These are phyloP conservation scores for Barnettozyma californica DNA, from an alignment of 805 yeast genomes.

Conservation along the genomic window DNA sequence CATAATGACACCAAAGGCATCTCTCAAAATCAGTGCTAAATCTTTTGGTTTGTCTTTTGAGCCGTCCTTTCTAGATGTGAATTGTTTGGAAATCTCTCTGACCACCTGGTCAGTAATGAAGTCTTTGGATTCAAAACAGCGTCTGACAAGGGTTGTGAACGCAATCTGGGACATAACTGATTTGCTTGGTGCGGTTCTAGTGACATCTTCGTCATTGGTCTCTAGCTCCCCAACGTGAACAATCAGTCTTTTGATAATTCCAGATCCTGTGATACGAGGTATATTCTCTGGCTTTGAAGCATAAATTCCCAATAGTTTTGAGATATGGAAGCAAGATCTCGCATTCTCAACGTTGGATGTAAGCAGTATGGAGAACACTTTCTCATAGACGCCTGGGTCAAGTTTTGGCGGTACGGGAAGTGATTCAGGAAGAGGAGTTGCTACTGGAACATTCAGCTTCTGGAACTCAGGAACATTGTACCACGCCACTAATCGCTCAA, in stretches of 20 bases:
- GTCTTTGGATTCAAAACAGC: conserved; percentile 60
- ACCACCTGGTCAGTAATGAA: conserved; percentile 44
- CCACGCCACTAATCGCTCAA: conserved; percentile 50
- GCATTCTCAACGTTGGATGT: conserved; percentile 34
- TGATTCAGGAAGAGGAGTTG: conserved; percentile 13
- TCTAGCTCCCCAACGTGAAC: conserved; percentile 34
- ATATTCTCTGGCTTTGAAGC: conserved; percentile 41
- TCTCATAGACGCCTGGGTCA: conserved; percentile 20
- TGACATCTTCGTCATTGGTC: conserved; percentile 21
- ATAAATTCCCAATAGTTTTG: conserved; percentile 50
- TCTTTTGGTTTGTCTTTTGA: conserved; percentile 35
- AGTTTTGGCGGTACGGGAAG: conserved; percentile 22
- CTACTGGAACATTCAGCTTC: conserved; percentile 23
- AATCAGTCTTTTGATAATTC: conserved; percentile 33
- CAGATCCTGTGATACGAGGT: conserved; percentile 38
- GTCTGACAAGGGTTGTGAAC: conserved; percentile 52
- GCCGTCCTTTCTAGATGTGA: conserved; percentile 29
- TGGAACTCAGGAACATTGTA: conserved; percentile 45
- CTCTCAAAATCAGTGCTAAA: conserved; percentile 42
- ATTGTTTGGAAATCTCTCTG: conserved; percentile 43
- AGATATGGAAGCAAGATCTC: conserved; percentile 45
- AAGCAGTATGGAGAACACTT: conserved; percentile 41
- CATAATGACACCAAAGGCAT: conserved; percentile 39
- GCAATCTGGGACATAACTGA: conserved; percentile 40
- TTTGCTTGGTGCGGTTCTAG: conserved; percentile 28